Evolutionary conservation across 2,329 filamentous ascomycete species (phyloP).

Genomic region (Colletotrichum tabaci): DNA sequence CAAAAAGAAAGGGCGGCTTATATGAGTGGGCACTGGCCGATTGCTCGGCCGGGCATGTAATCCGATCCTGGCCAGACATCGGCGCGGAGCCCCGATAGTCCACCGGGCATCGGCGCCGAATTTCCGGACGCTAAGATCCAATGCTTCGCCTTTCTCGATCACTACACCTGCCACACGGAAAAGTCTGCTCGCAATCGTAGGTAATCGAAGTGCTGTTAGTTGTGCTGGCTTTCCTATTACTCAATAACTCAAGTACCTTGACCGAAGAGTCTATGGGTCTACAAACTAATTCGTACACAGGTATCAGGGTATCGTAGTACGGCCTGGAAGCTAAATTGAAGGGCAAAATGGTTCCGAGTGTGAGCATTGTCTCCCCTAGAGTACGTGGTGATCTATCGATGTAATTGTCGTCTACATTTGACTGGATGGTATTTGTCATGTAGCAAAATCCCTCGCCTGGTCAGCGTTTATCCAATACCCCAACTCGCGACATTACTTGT

Average conservation of each 20-base stretch:
- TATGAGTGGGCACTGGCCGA: background rate
- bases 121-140: background rate
- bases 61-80: background rate
- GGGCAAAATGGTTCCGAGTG: no score
- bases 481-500: no score
- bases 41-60: background rate
- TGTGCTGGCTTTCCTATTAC: background rate
- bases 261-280: no score
- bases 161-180: background rate
- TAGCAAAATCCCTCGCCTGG: no score
- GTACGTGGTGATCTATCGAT: no score
- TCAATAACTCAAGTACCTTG: background rate
- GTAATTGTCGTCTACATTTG: no score
- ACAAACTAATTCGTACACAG: no score
- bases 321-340: no score
- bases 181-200: background rate
- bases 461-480: no score
- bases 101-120: background rate
- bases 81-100: background rate
- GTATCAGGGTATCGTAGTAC: no score
- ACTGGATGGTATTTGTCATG: background rate
- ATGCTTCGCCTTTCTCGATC: background rate
- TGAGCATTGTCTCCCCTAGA: no score
- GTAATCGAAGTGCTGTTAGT: no score
- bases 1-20: background rate